Evolutionary conservation across 495 filamentous ascomycete genomes (phyloP).

Genomic region (Chaetomium tenue): DNA sequence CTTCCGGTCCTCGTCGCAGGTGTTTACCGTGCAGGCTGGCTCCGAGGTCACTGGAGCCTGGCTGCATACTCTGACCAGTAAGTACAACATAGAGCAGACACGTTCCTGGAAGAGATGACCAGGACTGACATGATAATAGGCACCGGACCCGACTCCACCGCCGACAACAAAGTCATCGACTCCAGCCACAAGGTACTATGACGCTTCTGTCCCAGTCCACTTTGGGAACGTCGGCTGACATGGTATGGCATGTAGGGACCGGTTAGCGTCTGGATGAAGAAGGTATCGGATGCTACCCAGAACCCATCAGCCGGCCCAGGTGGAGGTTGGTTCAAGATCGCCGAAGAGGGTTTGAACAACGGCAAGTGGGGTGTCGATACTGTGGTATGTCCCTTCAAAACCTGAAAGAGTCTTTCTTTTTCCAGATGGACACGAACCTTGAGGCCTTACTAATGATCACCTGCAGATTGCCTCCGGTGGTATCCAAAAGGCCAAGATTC

Average conservation of each 20-base stretch:
- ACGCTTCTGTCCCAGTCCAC: neutral
- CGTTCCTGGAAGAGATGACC: neutral
- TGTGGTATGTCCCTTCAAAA: slow-evolving; percentile 2
- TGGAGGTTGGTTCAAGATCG: slow-evolving; percentile 7
- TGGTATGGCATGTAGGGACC: neutral
- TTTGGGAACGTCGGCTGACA: neutral
- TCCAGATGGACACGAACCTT: neutral
- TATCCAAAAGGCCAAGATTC: neutral
- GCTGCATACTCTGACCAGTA: slow-evolving; percentile 1
- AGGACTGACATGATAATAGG: neutral
- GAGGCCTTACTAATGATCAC: neutral
- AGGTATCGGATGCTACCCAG: neutral
- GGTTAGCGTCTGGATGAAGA: slow-evolving; percentile 1
- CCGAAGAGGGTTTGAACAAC: slow-evolving; percentile 1
- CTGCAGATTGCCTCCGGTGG: slow-evolving; percentile 2
- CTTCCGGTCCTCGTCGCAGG: neutral
- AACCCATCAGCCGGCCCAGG: slow-evolving; percentile 1
- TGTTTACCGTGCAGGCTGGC: neutral
- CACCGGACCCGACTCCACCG: neutral
- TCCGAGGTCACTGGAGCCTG: slow-evolving; percentile 5
- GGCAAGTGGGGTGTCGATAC: slow-evolving; percentile 5
- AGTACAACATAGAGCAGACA: neutral
- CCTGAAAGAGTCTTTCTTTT: neutral
- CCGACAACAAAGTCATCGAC: slow-evolving; percentile 8
- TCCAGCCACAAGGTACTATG: slow-evolving; percentile 4